Conservation (phyloP, 805 yeast genomes). For the Candida coleopterorum region DNA sequence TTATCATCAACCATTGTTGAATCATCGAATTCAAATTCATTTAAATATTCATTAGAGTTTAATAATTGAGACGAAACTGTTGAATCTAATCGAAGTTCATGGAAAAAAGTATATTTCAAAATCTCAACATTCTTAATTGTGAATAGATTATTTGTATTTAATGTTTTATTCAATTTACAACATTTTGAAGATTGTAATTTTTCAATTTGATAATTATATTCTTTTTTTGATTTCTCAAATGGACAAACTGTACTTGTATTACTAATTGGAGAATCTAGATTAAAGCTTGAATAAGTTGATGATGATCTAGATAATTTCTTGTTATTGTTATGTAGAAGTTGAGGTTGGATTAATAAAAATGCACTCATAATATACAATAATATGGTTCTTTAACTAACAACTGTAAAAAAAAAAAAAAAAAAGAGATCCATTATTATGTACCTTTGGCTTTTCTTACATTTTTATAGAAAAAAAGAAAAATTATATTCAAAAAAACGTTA, state of each 20-base stretch:
- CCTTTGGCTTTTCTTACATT: no score
- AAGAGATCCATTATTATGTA: no score
- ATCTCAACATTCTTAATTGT: neutral
- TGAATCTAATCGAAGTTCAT: neutral
- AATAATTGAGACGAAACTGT: neutral
- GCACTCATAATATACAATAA: slow-evolving; percentile 1
- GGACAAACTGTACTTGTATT: neutral
- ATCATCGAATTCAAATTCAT: no score
- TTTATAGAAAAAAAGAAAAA: no score
- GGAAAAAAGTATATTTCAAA: neutral
- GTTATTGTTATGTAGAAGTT: neutral
- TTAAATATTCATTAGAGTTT: no score
- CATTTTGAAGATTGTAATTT: neutral
- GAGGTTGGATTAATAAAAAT: neutral
- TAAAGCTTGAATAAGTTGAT: neutral
- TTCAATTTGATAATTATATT: neutral
- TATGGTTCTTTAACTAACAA: no score
- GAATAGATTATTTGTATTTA: neutral
- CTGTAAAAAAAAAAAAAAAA: no score
- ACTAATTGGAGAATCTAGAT: neutral
- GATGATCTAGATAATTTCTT: neutral
- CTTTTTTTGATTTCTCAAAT: neutral
- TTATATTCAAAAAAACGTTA: no score
- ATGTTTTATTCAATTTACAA: neutral
- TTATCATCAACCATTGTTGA: no score